Conservation (phyloP, 495 filamentous ascomycete species). For the Bathelium albidoporum region DNA sequence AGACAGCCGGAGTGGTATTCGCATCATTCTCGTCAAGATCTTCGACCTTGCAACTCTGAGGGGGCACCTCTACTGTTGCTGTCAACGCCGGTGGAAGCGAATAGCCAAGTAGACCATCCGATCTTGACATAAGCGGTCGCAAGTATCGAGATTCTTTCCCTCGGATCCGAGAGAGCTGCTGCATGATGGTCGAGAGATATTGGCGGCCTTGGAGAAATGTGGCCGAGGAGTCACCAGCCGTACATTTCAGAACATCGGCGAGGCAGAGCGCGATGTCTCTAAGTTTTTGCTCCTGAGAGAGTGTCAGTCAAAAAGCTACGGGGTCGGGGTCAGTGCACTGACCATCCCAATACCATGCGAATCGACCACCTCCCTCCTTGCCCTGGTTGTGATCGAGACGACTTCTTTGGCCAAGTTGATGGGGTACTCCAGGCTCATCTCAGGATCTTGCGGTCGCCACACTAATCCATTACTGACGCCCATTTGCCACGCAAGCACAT, state of each 20-base stretch:
- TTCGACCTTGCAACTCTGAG: neutral
- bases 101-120: conserved; percentile 17
- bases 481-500: conserved; percentile 26
- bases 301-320: neutral
- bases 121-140: conserved; percentile 15
- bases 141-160: conserved; percentile 22
- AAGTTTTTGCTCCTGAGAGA: conserved; percentile 21
- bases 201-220: conserved; percentile 20
- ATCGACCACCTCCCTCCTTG: conserved; percentile 15
- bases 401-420: conserved; percentile 22
- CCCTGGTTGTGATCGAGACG: conserved; percentile 17
- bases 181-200: conserved; percentile 19
- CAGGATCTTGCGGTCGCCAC: conserved; percentile 18
- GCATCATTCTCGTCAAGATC: neutral
- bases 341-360: conserved; percentile 26
- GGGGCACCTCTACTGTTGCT: neutral
- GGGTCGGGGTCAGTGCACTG: neutral
- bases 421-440: conserved; percentile 22
- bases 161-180: conserved; percentile 20
- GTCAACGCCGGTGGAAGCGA: neutral
- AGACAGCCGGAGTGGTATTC: neutral
- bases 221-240: conserved; percentile 14
- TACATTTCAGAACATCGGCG: conserved; percentile 22
- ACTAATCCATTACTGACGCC: conserved; percentile 23
- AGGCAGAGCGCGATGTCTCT: conserved; percentile 23